Conservation (phyloP, 257 asterid genomes). For the Anisodus acutangulus region DNA sequence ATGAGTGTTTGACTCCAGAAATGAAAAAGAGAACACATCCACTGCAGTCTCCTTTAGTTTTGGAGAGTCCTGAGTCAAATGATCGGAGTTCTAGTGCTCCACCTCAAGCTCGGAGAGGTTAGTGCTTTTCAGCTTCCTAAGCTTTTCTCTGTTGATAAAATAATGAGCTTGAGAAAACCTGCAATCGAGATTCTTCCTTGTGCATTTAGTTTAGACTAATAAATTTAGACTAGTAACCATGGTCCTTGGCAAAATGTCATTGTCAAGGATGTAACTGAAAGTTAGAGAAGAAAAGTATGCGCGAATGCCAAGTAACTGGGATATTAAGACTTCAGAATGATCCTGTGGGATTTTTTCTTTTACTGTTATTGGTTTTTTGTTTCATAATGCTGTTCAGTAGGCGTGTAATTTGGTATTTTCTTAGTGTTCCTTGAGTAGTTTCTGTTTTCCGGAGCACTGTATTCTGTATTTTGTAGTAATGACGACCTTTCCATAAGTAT, state of each 20-base stretch:
- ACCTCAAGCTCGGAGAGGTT: conserved; percentile 59
- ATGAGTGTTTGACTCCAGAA: conserved; percentile 57
- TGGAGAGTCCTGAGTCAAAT: conserved; percentile 45
- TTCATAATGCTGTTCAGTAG: conserved; percentile 19
- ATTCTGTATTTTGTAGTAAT: no score
- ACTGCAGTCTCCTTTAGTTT: conserved; percentile 45
- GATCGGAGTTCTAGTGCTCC: conserved; percentile 47
- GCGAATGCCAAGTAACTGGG: background rate
- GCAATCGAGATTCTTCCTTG: background rate
- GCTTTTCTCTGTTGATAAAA: conserved; percentile 20
- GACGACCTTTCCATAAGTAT: background rate
- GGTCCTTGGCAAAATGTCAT: conserved; percentile 26
- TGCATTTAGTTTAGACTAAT: conserved; percentile 11
- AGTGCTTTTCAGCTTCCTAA: conserved; percentile 23
- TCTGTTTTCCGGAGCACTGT: background rate
- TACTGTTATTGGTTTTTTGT: background rate
- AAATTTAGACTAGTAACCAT: background rate
- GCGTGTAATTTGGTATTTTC: background rate
- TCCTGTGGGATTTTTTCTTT: background rate
- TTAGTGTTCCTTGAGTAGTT: background rate
- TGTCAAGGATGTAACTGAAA: background rate
- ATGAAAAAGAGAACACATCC: conserved; percentile 35
- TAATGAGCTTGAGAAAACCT: conserved; percentile 6
- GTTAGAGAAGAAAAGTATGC: background rate
- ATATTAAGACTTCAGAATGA: background rate